These are phyloP conservation scores for Paecilomyces sp. DNA, from an alignment of 2,329 filamentous ascomycete genomes.

Conservation along the genomic window DNA sequence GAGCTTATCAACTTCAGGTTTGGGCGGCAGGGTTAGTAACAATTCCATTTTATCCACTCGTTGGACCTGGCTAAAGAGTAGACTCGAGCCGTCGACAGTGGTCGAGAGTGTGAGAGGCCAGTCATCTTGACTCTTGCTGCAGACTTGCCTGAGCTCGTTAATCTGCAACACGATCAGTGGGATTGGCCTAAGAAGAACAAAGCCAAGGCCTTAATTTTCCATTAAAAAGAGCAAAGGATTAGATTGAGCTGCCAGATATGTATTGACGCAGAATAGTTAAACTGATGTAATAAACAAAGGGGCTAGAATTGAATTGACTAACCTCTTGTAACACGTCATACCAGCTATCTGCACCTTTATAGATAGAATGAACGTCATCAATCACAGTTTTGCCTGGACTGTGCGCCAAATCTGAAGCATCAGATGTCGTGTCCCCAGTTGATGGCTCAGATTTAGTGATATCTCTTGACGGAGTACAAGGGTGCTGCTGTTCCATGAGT, in stretches of 20 bases:
- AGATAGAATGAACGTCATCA: conserved; percentile 5
- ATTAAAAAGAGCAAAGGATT: too few relatives aligned
- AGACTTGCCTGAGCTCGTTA: conserved; percentile 6
- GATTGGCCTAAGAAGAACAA: too few relatives aligned
- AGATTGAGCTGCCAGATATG: too few relatives aligned
- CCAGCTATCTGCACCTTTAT: conserved; percentile 7
- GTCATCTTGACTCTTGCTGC: conserved; percentile 5
- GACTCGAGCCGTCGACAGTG: background rate
- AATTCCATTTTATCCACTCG: background rate
- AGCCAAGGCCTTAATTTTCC: background rate
- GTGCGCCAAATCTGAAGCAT: background rate
- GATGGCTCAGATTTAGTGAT: background rate
- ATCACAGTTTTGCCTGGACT: conserved; percentile 3
- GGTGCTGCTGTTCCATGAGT: background rate
- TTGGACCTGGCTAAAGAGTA: background rate
- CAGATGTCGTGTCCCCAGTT: background rate
- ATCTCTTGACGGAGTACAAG: background rate
- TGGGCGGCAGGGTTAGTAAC: background rate
- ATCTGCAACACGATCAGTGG: conserved; percentile 1
- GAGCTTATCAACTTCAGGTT: conserved; percentile 4
- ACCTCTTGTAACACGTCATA: conserved; percentile 7
- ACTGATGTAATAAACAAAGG: too few relatives aligned
- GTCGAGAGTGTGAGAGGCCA: conserved; percentile 1
- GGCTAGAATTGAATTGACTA: background rate
- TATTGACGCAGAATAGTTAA: too few relatives aligned